Evolutionary conservation across 495 filamentous ascomycete species (phyloP).

Genomic region (Tuber calosporum): DNA sequence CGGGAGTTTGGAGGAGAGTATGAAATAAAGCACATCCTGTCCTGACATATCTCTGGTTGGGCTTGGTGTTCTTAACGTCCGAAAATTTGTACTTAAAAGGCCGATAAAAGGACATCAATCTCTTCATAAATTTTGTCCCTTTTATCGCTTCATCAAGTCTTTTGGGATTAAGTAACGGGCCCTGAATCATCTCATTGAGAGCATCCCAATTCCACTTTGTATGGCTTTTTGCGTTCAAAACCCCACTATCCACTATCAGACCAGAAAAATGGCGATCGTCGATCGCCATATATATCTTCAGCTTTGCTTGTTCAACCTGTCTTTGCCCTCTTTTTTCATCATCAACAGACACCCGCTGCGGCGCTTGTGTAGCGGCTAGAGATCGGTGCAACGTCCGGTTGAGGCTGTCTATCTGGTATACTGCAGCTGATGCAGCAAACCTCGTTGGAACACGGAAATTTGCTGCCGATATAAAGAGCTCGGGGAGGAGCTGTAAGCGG

Average conservation of each 20-base stretch:
- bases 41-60: slow-evolving; percentile 87
- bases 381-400: slow-evolving; percentile 88
- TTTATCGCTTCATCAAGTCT: slow-evolving; percentile 90
- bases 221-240: slow-evolving; percentile 76
- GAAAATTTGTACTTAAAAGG: slow-evolving; percentile 96
- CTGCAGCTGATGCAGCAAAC: slow-evolving; percentile 71
- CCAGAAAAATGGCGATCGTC: slow-evolving; percentile 84
- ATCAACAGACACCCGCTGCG: slow-evolving; percentile 44
- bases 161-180: slow-evolving; percentile 84
- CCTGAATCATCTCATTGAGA: slow-evolving; percentile 83
- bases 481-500: slow-evolving; percentile 74
- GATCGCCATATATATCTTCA: slow-evolving; percentile 62
- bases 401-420: slow-evolving; percentile 96
- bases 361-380: slow-evolving; percentile 34
- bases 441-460: slow-evolving; percentile 62
- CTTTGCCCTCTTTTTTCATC: slow-evolving; percentile 43
- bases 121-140: slow-evolving; percentile 88
- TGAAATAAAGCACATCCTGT: slow-evolving; percentile 81
- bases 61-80: slow-evolving; percentile 74
- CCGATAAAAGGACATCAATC: slow-evolving; percentile 86
- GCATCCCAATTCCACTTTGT: slow-evolving; percentile 96
- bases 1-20: slow-evolving; percentile 70
- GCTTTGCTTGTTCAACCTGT: slow-evolving; percentile 60
- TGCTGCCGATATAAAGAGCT: slow-evolving; percentile 67
- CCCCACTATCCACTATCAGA: slow-evolving; percentile 68